Base-by-base conservation (phyloP, 192 early-diverging fungal species). In the Backusella tarrabulga region DNA sequence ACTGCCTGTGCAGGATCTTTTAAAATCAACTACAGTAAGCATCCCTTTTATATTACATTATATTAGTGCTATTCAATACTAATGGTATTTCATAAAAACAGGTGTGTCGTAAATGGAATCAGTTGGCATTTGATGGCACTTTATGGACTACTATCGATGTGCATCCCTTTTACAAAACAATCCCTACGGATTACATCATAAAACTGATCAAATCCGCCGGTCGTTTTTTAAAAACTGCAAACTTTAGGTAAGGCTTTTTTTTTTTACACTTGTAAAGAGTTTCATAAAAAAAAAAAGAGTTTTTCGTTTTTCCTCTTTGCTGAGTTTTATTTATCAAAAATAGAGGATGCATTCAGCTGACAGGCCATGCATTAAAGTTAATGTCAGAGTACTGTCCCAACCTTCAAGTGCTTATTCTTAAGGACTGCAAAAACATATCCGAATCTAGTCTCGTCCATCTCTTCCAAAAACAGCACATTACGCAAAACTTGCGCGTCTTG, bases 271-370 rank as follows among this genome's bases (percentile, higher is more conserved):
- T 40, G 38, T 19, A 68, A 40, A 70, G 19, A 36, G 19, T 34
- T 81, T 73, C 73, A 34, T 73, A 11, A 26, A 52, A 14, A 5
- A 44, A 40, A 40, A 44, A 44, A 17, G 32, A 40, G 19, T 70
- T 72, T 34, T 26, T 60, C 15, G 14, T 17, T 50, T 50, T 50
- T 6, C 17, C 46, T 50, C 5, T 26, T 4, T 50, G 7, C 73
- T 67, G 38, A 41, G n/a, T 73, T 42, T 32, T 74, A 17, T 67
- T n/a, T 21, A 77, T 26, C 21, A 76, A 71, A 23, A 29, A 56
- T 67, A 85, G 84, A 77, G 84, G 84, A 19, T 85, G 84, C 52
- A 73, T 81, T 42, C 84, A 85, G 60, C 74, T 85, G 60, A 81
- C 77, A 34, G 71, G 73, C 11, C 66, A 79, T 17, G 50, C 44